Evolutionary conservation across 225 moss, liverwort and hornwort genomes (phyloP).

Genomic region (Neckera pumila): DNA sequence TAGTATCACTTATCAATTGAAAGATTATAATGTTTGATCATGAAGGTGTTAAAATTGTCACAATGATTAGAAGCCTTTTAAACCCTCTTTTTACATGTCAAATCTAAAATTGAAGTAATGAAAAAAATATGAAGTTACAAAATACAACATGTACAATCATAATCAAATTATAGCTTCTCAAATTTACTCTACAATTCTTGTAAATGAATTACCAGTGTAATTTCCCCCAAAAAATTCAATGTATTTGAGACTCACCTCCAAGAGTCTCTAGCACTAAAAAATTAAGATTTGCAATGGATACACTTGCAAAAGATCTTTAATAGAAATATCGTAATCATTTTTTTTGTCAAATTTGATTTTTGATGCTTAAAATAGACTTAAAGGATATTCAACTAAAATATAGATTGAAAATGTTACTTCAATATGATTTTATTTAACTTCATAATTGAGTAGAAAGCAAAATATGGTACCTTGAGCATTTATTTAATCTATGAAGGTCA

Average conservation of each 20-base stretch:
- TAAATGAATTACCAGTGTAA: no score
- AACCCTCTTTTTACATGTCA: background rate
- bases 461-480: background rate
- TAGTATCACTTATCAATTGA: background rate
- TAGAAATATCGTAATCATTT: accelerated
- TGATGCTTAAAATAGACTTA: background rate
- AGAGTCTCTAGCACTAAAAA: background rate
- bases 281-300: background rate
- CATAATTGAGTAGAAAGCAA: background rate
- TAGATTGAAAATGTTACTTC: background rate
- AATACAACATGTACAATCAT: background rate
- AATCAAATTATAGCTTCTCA: no score
- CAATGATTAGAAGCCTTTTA: background rate
- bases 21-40: no score
- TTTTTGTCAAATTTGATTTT: background rate
- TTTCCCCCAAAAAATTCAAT: background rate
- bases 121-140: background rate
- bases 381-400: background rate
- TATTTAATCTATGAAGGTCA: background rate
- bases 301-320: background rate
- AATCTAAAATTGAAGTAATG: background rate
- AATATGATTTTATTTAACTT: background rate
- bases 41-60: background rate
- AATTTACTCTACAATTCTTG: no score
- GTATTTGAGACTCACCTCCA: background rate